phyloP scores from a whole-genome alignment of 352 stramenopile genomes.

The Globisporangium sylvaticum region DNA sequence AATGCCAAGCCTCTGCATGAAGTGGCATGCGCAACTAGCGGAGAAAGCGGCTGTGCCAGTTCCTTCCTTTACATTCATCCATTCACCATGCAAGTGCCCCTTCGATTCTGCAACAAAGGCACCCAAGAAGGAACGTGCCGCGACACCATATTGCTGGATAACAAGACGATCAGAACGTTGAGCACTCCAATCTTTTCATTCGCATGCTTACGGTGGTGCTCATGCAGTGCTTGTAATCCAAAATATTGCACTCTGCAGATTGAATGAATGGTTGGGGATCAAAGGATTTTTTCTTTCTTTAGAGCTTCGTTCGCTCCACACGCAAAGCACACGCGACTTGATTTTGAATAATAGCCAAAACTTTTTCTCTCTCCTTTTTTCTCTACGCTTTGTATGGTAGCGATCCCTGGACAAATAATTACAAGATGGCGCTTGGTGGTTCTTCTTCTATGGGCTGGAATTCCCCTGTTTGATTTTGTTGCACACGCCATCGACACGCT shows the following conservation, averaged over 20 bases:
- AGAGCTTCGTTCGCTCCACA: conserved; percentile 8
- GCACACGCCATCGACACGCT: background rate
- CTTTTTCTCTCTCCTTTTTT: background rate
- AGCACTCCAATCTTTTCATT: background rate
- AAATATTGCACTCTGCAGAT: background rate
- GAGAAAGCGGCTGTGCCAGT: background rate
- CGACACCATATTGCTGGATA: background rate
- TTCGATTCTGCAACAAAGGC: background rate
- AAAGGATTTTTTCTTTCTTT: background rate
- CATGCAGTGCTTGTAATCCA: background rate
- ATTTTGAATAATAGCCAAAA: background rate
- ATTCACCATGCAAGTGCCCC: background rate
- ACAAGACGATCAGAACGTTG: background rate
- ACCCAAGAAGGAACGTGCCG: background rate
- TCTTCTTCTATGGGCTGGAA: background rate
- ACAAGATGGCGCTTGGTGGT: background rate
- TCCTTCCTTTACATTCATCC: background rate
- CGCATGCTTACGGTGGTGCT: background rate
- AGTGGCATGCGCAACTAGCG: background rate
- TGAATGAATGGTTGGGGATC: background rate
- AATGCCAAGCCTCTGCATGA: background rate
- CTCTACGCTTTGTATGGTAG: background rate
- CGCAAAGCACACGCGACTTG: conserved; percentile 5
- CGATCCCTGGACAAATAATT: conserved; percentile 5
- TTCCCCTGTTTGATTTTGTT: background rate